Conservation (phyloP, 768 basidiomycete genomes). For the Mycena vulgaris region DNA sequence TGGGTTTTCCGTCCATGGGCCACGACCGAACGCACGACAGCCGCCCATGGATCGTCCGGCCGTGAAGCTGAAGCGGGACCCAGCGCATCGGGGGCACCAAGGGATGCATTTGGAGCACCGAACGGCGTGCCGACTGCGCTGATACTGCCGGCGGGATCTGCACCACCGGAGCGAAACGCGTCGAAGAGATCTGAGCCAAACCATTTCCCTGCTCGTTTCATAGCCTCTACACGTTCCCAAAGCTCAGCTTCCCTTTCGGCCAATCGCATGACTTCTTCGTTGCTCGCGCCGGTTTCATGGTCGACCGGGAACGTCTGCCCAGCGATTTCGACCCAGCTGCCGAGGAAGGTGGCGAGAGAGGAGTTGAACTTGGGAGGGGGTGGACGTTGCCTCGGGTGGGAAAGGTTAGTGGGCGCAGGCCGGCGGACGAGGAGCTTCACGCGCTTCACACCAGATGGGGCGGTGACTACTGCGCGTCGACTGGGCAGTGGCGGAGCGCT, state of each 20-base stretch:
- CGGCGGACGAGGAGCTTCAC: slow-evolving; percentile 77
- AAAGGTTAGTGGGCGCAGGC: slow-evolving; percentile 67
- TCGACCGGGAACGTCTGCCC: slow-evolving; percentile 59
- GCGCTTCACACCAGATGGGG: slow-evolving; percentile 67
- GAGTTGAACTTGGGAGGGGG: slow-evolving; percentile 64
- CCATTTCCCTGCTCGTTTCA: slow-evolving; percentile 37
- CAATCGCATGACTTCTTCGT: slow-evolving; percentile 54
- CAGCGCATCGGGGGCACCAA: slow-evolving; percentile 38
- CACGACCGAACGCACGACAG: slow-evolving; percentile 65
- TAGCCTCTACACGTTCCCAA: slow-evolving; percentile 52
- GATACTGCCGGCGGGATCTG: neutral
- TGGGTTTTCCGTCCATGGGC: slow-evolving; percentile 33
- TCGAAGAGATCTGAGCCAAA: slow-evolving; percentile 35
- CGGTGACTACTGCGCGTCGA: slow-evolving; percentile 27
- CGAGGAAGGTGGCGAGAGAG: slow-evolving; percentile 71
- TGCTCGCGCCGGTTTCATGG: slow-evolving; percentile 10
- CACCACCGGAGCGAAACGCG: slow-evolving; percentile 3
- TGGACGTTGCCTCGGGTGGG: slow-evolving; percentile 80
- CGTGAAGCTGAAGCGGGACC: slow-evolving; percentile 41
- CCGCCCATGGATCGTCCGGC: slow-evolving; percentile 71
- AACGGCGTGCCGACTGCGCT: slow-evolving; percentile 12
- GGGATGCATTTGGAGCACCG: neutral
- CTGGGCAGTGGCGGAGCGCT: slow-evolving; percentile 28
- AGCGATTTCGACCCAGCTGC: slow-evolving; percentile 72
- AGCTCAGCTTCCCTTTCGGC: slow-evolving; percentile 62